phyloP scores from a whole-genome alignment of 1,284 basidiomycete species.

The Cryptococcus deneoformans region DNA sequence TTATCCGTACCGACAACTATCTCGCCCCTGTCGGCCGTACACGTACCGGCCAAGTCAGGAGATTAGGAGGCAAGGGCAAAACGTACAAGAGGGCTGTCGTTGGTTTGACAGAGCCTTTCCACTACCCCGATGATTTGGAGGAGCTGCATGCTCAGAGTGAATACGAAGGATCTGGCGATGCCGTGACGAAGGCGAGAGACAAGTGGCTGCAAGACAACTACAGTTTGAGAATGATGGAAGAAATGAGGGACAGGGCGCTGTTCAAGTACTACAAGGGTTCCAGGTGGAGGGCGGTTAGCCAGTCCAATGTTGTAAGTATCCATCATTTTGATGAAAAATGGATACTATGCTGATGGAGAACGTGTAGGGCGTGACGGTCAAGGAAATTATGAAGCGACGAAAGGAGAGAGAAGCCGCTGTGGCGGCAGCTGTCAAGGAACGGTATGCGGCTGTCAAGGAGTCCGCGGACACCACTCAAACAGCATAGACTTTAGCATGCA shows the following conservation, averaged over 20 bases:
- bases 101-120: constrained; percentile 83
- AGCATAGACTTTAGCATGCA: constrained; percentile 1
- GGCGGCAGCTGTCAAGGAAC: neutral
- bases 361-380: constrained; percentile 40
- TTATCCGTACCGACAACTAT: constrained; percentile 90
- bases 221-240: constrained; percentile 43
- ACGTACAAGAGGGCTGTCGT: constrained; percentile 86
- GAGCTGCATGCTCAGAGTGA: constrained; percentile 58
- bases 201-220: constrained; percentile 62
- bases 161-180: constrained; percentile 33
- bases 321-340: constrained; percentile 2
- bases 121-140: constrained; percentile 75
- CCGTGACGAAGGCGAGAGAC: constrained; percentile 58
- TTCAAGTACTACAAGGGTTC: constrained; percentile 43
- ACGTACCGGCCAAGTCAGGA: constrained; percentile 26
- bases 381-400: constrained; percentile 48
- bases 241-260: constrained; percentile 29
- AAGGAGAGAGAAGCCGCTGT: constrained; percentile 1
- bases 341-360: neutral
- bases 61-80: constrained; percentile 48
- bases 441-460: neutral
- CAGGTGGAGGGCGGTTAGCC: constrained; percentile 41
- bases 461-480: neutral
- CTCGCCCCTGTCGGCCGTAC: constrained; percentile 57
- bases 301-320: constrained; percentile 38